phyloP scores from a whole-genome alignment of 129 eudicot genomes.

The Flaveria sonorensis region DNA sequence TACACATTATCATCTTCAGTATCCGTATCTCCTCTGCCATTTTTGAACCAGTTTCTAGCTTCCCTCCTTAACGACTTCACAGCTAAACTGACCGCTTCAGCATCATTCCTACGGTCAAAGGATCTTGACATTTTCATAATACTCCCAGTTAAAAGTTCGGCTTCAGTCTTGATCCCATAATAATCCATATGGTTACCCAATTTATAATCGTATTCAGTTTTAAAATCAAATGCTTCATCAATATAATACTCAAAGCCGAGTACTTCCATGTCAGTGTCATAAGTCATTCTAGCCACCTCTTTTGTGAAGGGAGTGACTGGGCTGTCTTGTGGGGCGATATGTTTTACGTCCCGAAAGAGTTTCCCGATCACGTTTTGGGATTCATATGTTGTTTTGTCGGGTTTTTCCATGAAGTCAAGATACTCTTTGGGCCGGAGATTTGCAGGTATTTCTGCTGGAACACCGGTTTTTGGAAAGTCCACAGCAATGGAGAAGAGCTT shows the following conservation, averaged over 20 bases:
- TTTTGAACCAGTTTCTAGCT: conserved; percentile 68
- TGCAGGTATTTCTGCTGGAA: conserved; percentile 79
- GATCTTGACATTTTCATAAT: conserved; percentile 72
- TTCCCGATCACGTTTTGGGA: conserved; percentile 70
- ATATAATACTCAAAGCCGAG: conserved; percentile 54
- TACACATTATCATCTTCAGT: conserved; percentile 35
- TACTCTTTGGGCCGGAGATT: conserved; percentile 59
- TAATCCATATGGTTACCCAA: conserved; percentile 79
- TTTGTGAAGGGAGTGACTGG: conserved; percentile 46
- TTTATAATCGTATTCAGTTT: conserved; percentile 65
- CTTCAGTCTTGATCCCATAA: conserved; percentile 78
- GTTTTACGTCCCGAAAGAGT: conserved; percentile 69
- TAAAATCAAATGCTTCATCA: conserved; percentile 62
- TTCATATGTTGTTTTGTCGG: conserved; percentile 67
- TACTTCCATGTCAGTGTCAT: conserved; percentile 71
- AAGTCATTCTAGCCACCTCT: conserved; percentile 57
- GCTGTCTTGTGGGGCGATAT: conserved; percentile 49
- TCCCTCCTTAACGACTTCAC: conserved; percentile 74
- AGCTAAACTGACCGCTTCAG: conserved; percentile 69
- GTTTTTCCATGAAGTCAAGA: conserved; percentile 90
- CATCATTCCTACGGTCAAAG: conserved; percentile 70
- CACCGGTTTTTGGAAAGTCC: conserved; percentile 85
- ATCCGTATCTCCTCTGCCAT: conserved; percentile 34
- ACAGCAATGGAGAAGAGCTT: conserved; percentile 73
- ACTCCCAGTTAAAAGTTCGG: conserved; percentile 77